A percentile compares a stretch with the other conserved stretches of the same genome.
Evolutionary conservation across 495 filamentous ascomycete genomes (phyloP).

Genomic region (Xylaria castorea): DNA sequence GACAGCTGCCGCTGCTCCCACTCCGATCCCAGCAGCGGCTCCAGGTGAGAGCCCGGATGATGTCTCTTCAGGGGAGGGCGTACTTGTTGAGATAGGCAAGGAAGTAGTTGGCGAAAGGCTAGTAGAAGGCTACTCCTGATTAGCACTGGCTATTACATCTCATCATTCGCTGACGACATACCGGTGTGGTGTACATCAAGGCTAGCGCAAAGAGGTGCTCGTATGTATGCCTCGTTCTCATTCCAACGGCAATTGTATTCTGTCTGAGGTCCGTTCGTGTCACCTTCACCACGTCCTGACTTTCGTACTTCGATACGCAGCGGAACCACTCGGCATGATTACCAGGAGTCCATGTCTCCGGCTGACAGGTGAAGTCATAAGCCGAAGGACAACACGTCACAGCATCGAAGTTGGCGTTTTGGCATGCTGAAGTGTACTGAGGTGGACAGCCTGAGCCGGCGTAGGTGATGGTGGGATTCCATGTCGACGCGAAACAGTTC

Average conservation of each 20-base stretch:
- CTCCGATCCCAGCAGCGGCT: slow-evolving; percentile 31
- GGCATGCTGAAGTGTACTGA: slow-evolving; percentile 37
- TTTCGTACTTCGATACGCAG: slow-evolving; percentile 26
- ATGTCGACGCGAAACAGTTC: slow-evolving; percentile 37
- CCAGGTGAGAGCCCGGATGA: slow-evolving; percentile 20
- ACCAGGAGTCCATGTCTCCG: not conserved
- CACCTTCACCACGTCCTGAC: not conserved
- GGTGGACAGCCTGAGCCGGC: slow-evolving; percentile 35
- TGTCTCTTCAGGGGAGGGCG: not conserved
- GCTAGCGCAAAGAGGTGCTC: slow-evolving; percentile 38
- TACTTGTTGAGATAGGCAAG: not conserved
- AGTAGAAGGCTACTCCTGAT: slow-evolving; percentile 9
- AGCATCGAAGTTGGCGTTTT: slow-evolving; percentile 2
- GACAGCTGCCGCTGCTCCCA: slow-evolving; percentile 25
- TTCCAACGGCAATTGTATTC: slow-evolving; percentile 27
- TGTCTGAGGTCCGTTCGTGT: slow-evolving; percentile 26
- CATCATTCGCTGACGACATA: slow-evolving; percentile 17
- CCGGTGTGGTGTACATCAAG: slow-evolving; percentile 36
- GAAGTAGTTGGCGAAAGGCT: not conserved
- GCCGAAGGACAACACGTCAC: slow-evolving; percentile 39
- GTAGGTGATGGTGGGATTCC: slow-evolving; percentile 32
- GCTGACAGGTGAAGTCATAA: slow-evolving; percentile 30
- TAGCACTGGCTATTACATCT: not conserved
- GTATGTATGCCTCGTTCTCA: slow-evolving; percentile 22
- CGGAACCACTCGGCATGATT: slow-evolving; percentile 26